Evolutionary conservation across 495 filamentous ascomycete species (phyloP), one percentile per base, ranked within the genome.

Genomic region (Amniculicola lignicola): DNA sequence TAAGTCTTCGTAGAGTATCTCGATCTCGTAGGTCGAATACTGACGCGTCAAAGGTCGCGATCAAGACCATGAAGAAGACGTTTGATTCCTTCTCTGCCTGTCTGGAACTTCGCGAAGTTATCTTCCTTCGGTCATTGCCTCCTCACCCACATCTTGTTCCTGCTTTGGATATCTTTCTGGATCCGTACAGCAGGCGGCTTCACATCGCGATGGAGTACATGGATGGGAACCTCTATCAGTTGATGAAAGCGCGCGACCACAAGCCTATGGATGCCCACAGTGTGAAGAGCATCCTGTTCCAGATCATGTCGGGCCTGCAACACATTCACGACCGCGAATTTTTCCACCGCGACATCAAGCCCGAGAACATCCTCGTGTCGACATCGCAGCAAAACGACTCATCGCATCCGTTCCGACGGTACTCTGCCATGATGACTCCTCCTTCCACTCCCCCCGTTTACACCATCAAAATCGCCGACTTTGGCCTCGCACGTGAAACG

Each of bases 1-100:
- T 99, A 83, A 10, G 62, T 54, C 15, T 25, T 16, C 18, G 58
- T 49, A 62, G 69, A 75, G 41, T 74, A 54, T 25, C 43, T 16
- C 50, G n/a, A 29, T 41, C 23, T 22, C 3, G 18, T 29, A 24
- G 22, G 7, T 16, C 41, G 35, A 19, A 14, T 7, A 48, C 56
- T 64, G 49, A 64, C 52, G 19, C 51, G 47, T 51, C 21, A 46
- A 54, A 98, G 93, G 90, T 98, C 62, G 93, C 93, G 2, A 96
- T 99, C 69, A 99, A 99, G 76, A 96, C 93, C 15, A 97, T 99
- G 94, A 99, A 99, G 79, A 99, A 99, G 80, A 89, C 87, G 0
- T 99, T 97, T 62, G 91, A 97, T 31, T 92, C 88, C 3, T 88
- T 97, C 66, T 72, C 77, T 19, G 88, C 88, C 35, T 97, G 94